Conservation (phyloP, 805 yeast genomes). For the Candida michaelii region DNA sequence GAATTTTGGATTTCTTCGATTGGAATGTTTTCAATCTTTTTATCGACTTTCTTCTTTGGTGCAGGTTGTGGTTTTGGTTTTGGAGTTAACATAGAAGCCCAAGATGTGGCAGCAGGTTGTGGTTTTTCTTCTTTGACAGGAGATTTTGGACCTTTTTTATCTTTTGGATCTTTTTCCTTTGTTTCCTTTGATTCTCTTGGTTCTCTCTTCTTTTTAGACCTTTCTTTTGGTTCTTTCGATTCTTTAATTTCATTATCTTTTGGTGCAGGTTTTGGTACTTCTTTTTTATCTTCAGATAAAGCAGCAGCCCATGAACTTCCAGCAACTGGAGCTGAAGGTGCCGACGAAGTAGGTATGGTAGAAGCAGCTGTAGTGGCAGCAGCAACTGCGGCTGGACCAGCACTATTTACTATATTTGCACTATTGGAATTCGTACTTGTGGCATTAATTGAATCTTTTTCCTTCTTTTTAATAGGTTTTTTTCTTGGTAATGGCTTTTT, state of each 20-base stretch:
- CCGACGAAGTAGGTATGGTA: constrained; percentile 17
- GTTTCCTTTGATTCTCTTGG: constrained; percentile 11
- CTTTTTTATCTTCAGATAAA: constrained; percentile 36
- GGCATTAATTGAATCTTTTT: not conserved
- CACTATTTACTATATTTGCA: constrained; percentile 2
- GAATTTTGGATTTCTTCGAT: constrained; percentile 17
- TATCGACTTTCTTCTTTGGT: constrained; percentile 15
- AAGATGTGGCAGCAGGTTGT: constrained; percentile 45
- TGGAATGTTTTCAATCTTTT: constrained; percentile 13
- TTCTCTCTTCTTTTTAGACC: constrained; percentile 17
- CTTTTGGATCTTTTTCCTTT: constrained; percentile 10
- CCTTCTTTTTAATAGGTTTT: constrained; percentile 7
- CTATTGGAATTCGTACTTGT: not conserved
- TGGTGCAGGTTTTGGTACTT: constrained; percentile 18
- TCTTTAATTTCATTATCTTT: constrained; percentile 17
- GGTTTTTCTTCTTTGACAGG: constrained; percentile 5
- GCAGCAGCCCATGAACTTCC: constrained; percentile 47
- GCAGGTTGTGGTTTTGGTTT: constrained; percentile 44
- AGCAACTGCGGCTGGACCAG: constrained; percentile 17
- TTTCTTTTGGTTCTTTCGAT: constrained; percentile 35
- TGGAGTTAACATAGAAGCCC: constrained; percentile 68
- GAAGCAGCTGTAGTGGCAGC: constrained; percentile 17
- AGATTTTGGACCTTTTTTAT: constrained; percentile 2
- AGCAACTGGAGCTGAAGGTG: constrained; percentile 15
- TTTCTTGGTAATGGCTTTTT: constrained; percentile 1